phyloP scores from a whole-genome alignment of 1,284 basidiomycete genomes.

The Trichosporon faecale region DNA sequence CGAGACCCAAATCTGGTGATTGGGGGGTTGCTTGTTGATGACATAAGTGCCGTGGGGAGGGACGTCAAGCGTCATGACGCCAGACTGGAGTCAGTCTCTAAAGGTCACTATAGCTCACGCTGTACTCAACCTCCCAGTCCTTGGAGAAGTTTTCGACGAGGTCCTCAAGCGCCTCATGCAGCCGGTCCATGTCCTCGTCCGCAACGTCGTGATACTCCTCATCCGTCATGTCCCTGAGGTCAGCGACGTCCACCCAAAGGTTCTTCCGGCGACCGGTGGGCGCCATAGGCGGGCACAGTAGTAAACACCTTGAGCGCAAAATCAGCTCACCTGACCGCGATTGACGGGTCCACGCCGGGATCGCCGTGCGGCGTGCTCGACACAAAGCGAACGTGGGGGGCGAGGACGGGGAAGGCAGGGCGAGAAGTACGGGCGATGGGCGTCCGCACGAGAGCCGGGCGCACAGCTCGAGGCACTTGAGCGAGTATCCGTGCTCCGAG shows the following conservation, averaged over 20 bases:
- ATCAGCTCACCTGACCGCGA: conserved; percentile 20
- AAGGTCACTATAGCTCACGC: conserved; percentile 60
- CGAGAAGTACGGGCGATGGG: background rate
- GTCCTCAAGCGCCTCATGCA: conserved; percentile 75
- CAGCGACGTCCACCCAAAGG: background rate
- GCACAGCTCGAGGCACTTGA: background rate
- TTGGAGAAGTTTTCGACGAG: conserved; percentile 65
- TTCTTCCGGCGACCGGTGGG: too few species aligned
- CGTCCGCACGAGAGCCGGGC: background rate
- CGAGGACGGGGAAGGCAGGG: background rate
- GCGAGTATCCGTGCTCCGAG: background rate
- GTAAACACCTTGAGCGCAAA: too few species aligned
- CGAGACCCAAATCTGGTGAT: conserved; percentile 98
- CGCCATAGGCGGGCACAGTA: too few species aligned
- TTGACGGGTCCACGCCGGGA: conserved; percentile 20
- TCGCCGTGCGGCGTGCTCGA: conserved; percentile 24
- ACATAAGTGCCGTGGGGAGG: conserved; percentile 91
- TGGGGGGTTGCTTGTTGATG: conserved; percentile 98
- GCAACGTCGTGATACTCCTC: conserved; percentile 70
- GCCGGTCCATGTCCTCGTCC: conserved; percentile 74
- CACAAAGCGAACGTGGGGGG: background rate
- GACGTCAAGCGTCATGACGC: conserved; percentile 82
- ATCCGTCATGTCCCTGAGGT: conserved; percentile 24
- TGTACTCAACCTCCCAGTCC: conserved; percentile 86
- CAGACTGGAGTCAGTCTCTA: conserved; percentile 58